Evolutionary conservation across 2,329 filamentous ascomycete species (phyloP), one percentile per base, ranked within the genome.

Genomic region (Neonectria faginata): DNA sequence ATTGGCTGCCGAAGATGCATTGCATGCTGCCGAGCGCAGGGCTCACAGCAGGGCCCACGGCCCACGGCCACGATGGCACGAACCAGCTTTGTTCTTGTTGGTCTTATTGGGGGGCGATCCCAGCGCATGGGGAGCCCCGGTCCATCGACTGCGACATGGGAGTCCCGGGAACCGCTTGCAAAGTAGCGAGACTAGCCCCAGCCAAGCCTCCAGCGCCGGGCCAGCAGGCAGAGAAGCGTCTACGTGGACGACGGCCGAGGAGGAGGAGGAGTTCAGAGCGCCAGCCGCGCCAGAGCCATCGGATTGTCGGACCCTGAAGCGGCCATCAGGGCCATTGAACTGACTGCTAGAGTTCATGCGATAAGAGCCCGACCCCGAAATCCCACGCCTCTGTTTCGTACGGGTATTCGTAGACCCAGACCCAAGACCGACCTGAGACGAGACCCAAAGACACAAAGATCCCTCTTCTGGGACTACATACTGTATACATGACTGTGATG

Each of bases 81-180:
- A 69, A 71, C 70, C 59, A 65, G 68, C 65, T 70, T 69, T 70
- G 64, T 66, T 64, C 31, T 44, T 59, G 55, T 59, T 59, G 61
- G 25, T 25, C 25, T 25, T 25, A 5, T 25, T 25, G 25, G 25
- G 67, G 70, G 67, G 45, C 65, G 70, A 73, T 73, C 70, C 62
- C 64, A 55, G 60, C 25, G 25, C 29, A 53, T 57, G 39, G 57
- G 33, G 18, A 25, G 42, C 50, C 57, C 56, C 44, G 11, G 45
- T 56, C 57, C 36, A 62, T 52, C 60, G 45, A 39, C 47, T 18
- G 53, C 53, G 60, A 61, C 62, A 61, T 61, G 62, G 62, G 62
- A 56, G 52, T 61, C 61, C 51, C 29, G 47, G 63, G 57, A 69
- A 59, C 50, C 69, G 62, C 71, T 68, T 61, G 62, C 33, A 18